Base-by-base conservation (phyloP, 23 red algal genomes). In the Cyanidioschyzon merolae region DNA sequence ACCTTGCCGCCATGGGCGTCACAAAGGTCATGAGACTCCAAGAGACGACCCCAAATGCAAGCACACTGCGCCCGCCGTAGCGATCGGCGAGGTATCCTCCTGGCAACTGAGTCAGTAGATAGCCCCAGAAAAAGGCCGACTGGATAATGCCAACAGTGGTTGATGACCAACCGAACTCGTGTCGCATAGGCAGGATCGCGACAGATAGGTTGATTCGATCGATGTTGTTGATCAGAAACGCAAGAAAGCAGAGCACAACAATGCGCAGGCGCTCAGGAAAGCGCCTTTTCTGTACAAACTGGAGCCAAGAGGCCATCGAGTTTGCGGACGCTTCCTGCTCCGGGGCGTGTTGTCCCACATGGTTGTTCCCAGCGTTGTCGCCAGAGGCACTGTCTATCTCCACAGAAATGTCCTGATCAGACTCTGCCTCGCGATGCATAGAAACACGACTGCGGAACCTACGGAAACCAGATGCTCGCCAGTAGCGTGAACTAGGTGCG, bases 1-100 rank as follows among this genome's bases (percentile, higher is more conserved):
- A 34, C 0, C 79, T 76, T n/a, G 93, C 87, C 34, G 93, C 93
- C 1, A 78, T 29, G 18, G 93, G 93, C 3, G 93, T 97, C n/a
- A 97, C 30, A 37, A 97, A 79, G 16, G 93, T 97, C 93, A 97
- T 97, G 17, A 86, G 63, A 25, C 85, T 89, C 93, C 93, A 97
- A 15, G 80, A 76, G 40, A 97, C 57, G 7, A 97, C 93, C 34
- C 93, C 93, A 34, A 58, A 79, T 1, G 79, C 85, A 39, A 97
- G 79, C 21, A 97, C 88, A 29, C 75, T 78, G 25, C 87, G 83
- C 1, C 93, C 93, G 38, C 93, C 93, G 37, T 88, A 97, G 68
- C 84, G 82, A 54, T 91, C 88, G 0, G 88, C 88, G 32, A 91
- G 80, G 67, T 91, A 97, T 0, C 93, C 93, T 36, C 88, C 87